These are phyloP conservation scores for Rosa chinensis DNA, from an alignment of 306 rosid genomes.

Conservation along the genomic window DNA sequence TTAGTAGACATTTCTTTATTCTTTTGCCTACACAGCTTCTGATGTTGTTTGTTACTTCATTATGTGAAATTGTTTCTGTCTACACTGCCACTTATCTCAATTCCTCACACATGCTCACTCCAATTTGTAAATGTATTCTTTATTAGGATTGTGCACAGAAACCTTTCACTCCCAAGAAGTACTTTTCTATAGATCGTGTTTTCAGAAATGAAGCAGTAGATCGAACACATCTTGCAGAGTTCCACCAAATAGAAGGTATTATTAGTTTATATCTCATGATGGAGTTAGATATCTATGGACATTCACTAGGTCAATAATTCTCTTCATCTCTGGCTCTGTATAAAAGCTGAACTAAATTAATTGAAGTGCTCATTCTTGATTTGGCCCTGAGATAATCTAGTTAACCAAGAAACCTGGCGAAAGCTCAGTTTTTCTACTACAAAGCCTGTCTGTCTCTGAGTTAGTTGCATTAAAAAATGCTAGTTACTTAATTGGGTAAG, in stretches of 20 bases:
- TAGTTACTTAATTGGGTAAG: neutral
- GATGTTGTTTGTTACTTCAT: neutral
- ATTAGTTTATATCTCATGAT: slow-evolving; percentile 13
- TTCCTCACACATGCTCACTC: neutral
- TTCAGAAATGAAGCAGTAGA: slow-evolving; percentile 98
- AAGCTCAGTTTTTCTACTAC: neutral
- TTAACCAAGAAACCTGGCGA: neutral
- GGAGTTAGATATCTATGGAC: neutral
- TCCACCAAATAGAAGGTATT: slow-evolving; percentile 97
- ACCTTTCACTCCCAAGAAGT: slow-evolving; percentile 80
- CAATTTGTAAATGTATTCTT: neutral
- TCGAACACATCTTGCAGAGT: slow-evolving; percentile 97
- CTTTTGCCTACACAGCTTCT: neutral
- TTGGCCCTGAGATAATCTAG: neutral
- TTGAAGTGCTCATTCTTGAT: neutral
- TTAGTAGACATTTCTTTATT: neutral
- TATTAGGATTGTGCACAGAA: slow-evolving; percentile 47
- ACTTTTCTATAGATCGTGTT: slow-evolving; percentile 94
- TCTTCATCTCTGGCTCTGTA: neutral
- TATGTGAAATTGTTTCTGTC: neutral
- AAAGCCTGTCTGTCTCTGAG: neutral
- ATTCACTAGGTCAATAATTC: neutral
- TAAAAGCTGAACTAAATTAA: neutral
- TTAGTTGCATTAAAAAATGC: neutral
- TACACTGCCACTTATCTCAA: neutral